A percentile compares a stretch with the other conserved stretches of the same genome.
Conservation (phyloP, 441 rosid species). For the Omphalea diandra region DNA sequence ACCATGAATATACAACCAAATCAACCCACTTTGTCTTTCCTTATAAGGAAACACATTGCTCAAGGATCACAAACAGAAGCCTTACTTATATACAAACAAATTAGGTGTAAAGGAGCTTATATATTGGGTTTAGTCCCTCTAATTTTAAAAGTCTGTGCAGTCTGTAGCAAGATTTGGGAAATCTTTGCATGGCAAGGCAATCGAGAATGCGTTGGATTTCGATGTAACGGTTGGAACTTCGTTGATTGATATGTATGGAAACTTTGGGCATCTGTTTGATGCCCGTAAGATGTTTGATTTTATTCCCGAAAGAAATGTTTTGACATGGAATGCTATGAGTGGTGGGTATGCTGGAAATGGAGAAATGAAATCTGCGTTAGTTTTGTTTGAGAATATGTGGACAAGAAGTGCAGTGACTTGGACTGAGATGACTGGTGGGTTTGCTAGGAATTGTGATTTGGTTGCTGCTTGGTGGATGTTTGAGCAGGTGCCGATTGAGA, state of each 20-base stretch:
- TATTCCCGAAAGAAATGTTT: constrained; percentile 54
- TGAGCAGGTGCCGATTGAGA: constrained; percentile 32
- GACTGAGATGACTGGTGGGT: constrained; percentile 47
- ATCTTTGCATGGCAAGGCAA: constrained; percentile 49
- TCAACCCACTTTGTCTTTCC: constrained; percentile 31
- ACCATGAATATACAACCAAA: constrained; percentile 4
- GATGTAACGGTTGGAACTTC: constrained; percentile 52
- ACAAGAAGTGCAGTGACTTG: constrained; percentile 39
- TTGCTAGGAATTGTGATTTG: constrained; percentile 36
- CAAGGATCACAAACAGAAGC: constrained; percentile 32
- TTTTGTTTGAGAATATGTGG: constrained; percentile 42
- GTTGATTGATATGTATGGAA: constrained; percentile 45
- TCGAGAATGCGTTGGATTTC: constrained; percentile 40
- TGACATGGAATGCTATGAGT: constrained; percentile 68
- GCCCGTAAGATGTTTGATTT: constrained; percentile 52
- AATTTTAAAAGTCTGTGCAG: constrained; percentile 49
- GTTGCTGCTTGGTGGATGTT: constrained; percentile 38
- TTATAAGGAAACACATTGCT: constrained; percentile 33
- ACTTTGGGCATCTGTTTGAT: constrained; percentile 29
- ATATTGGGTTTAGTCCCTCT: constrained; percentile 47
- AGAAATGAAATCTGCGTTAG: constrained; percentile 35
- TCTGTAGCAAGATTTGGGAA: constrained; percentile 32
- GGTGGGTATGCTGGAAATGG: constrained; percentile 50
- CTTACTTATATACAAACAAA: constrained; percentile 30
- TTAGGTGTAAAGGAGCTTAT: constrained; percentile 39